Evolutionary conservation across 2,329 filamentous ascomycete genomes (phyloP).

Genomic region (Microdochium trichocladiopsis): DNA sequence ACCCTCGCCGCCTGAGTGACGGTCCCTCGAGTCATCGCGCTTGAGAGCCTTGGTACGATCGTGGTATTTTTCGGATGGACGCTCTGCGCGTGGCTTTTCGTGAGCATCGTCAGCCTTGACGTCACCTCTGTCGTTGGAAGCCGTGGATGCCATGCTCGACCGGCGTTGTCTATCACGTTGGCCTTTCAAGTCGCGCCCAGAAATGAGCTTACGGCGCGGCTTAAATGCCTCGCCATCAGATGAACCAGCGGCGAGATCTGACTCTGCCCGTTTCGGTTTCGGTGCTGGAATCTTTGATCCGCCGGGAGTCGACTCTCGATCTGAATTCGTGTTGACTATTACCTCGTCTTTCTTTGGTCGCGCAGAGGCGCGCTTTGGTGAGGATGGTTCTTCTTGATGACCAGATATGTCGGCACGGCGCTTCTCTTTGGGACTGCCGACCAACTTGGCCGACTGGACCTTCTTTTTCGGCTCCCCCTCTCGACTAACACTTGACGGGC

Average conservation of each 20-base stretch:
- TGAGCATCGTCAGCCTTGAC: constrained; percentile 38
- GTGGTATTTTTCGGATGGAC: constrained; percentile 45
- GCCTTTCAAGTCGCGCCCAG: constrained; percentile 53
- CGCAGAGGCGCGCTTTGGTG: constrained; percentile 43
- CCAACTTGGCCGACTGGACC: constrained; percentile 19
- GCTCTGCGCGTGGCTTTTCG: constrained; percentile 39
- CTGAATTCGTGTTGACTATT: constrained; percentile 37
- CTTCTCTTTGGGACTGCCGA: constrained; percentile 42
- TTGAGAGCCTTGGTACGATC: constrained; percentile 55
- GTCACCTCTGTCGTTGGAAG: constrained; percentile 24
- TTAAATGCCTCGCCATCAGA: constrained; percentile 53
- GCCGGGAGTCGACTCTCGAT: constrained; percentile 45
- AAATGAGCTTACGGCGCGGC: constrained; percentile 56
- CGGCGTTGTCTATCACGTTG: constrained; percentile 53
- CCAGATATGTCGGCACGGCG: constrained; percentile 33
- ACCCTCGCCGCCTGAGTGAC: constrained; percentile 41
- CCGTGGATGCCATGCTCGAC: constrained; percentile 48
- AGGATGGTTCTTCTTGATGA: constrained; percentile 38
- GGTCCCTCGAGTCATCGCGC: constrained; percentile 53
- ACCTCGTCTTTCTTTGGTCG: constrained; percentile 50
- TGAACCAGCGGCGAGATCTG: constrained; percentile 42
- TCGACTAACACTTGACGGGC: constrained; percentile 39
- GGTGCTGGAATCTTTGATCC: constrained; percentile 33
- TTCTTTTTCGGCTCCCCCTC: constrained; percentile 40
- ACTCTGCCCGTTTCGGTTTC: constrained; percentile 46